Evolutionary conservation across 2,329 filamentous ascomycete species (phyloP), one percentile per base, ranked within the genome.

Genomic region (Lachnellula hyalina): DNA sequence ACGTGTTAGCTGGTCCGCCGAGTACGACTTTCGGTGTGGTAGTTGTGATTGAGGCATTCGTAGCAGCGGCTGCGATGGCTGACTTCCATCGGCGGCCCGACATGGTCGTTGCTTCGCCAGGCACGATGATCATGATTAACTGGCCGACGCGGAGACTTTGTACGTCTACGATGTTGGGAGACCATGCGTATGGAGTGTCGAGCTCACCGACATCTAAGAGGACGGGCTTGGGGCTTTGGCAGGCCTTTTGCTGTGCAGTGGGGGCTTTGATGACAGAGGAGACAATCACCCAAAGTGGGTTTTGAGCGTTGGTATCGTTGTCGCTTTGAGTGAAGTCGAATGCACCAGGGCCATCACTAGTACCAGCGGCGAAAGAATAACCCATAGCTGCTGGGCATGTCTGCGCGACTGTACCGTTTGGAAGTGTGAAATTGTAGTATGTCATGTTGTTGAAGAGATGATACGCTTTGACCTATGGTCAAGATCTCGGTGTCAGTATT

Each of bases 281-380:
- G 3, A 94, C 90, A 14, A 88, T 74, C 9, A 77, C 75, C 92
- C 92, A 96, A 5, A 96, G 73, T 4, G 75, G 77, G 6, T 76
- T 79, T 42, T 79, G 80, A 19, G 84, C 78, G 0, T 89, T 84
- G 8, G 81, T 77, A 38, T 84, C 85, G 0, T 85, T 85, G 61
- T 89, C 81, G 59, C 89, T 90, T 68, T 97, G 93, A 1, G 88
- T 92, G 70, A 96, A 96, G 70, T 96, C 92, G 65, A 96, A 95
- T 0, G 84, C 85, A 1, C 93, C 93, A 0, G 92, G 92, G 6
- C 93, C 90, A 68, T 96, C 93, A 0, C 88, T 90, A 0, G 93
- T 97, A 15, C 93, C 93, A 0, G 88, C 92, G 0, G 92, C 92
- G 68, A 97, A 97, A 0, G 87, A 90, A 68, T 92, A 95, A 9